phyloP scores from a whole-genome alignment of 192 early-diverging fungal genomes.

The Umbelopsis sp. region DNA sequence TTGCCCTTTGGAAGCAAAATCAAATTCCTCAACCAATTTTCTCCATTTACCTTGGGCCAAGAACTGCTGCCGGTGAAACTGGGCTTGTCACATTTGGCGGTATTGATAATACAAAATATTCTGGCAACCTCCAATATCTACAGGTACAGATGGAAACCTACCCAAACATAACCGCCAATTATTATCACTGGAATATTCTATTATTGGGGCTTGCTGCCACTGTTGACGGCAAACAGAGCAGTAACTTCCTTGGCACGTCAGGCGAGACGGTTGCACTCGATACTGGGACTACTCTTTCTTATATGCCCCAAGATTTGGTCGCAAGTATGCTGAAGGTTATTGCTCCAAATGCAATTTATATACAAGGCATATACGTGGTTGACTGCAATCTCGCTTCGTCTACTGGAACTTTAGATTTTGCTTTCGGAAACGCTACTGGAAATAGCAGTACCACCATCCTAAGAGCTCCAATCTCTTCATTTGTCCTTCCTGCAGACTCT shows the following conservation, averaged over 20 bases:
- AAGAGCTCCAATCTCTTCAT: slow-evolving; percentile 15
- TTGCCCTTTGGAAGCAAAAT: slow-evolving; percentile 25
- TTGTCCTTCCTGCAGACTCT: slow-evolving; percentile 33
- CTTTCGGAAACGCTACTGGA: background rate
- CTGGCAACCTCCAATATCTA: slow-evolving; percentile 47
- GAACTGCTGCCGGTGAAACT: slow-evolving; percentile 14
- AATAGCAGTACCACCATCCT: slow-evolving; percentile 21
- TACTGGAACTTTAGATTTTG: slow-evolving; percentile 18
- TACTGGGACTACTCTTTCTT: slow-evolving; percentile 37
- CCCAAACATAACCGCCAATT: background rate
- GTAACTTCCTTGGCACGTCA: slow-evolving; percentile 1
- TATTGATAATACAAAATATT: slow-evolving; percentile 43
- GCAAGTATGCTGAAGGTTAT: slow-evolving; percentile 16
- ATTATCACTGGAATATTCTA: slow-evolving; percentile 32
- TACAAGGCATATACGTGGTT: slow-evolving; percentile 26
- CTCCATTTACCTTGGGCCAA: slow-evolving; percentile 26
- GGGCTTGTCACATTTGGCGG: slow-evolving; percentile 58
- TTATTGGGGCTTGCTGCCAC: slow-evolving; percentile 23
- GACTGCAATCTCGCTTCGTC: slow-evolving; percentile 18
- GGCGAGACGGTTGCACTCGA: slow-evolving; percentile 30
- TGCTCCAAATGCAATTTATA: slow-evolving; percentile 12
- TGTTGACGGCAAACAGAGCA: background rate
- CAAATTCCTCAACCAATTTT: slow-evolving; percentile 30
- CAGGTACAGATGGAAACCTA: slow-evolving; percentile 12
- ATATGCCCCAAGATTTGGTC: slow-evolving; percentile 23